Conservation (phyloP, 2,329 filamentous ascomycete species). For the Calonectria leucothoes region DNA sequence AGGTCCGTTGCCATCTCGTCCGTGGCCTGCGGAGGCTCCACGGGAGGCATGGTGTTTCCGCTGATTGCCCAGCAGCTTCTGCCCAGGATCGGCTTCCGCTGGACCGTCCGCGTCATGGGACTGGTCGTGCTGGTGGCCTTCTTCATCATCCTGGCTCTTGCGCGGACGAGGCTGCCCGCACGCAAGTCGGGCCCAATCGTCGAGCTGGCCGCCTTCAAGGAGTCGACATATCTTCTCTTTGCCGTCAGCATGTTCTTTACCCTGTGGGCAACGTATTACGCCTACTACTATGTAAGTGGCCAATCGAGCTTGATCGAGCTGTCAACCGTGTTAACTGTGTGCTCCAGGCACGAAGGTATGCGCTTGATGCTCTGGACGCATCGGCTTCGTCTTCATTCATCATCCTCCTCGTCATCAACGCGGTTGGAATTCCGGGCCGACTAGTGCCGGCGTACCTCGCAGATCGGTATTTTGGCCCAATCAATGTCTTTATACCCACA, state of each 20-base stretch:
- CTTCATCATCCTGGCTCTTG: slow-evolving; percentile 52
- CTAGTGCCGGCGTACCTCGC: slow-evolving; percentile 66
- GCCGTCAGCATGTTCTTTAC: slow-evolving; percentile 50
- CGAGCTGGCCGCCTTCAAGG: slow-evolving; percentile 63
- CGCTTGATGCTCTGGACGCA: slow-evolving; percentile 56
- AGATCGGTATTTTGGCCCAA: slow-evolving; percentile 63
- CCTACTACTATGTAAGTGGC: slow-evolving; percentile 58
- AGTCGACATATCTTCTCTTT: slow-evolving; percentile 55
- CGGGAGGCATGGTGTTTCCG: slow-evolving; percentile 74
- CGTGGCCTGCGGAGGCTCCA: slow-evolving; percentile 68
- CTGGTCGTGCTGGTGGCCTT: slow-evolving; percentile 66
- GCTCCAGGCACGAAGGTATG: slow-evolving; percentile 51
- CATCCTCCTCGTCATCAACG: slow-evolving; percentile 70
- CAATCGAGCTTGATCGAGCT: background rate
- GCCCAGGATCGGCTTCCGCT: slow-evolving; percentile 70
- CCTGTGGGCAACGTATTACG: slow-evolving; percentile 63
- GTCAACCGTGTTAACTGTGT: background rate
- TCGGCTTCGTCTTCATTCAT: slow-evolving; percentile 64
- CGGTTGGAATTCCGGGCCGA: slow-evolving; percentile 66
- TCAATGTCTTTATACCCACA: slow-evolving; percentile 66
- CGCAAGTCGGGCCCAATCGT: slow-evolving; percentile 62
- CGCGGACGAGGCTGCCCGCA: slow-evolving; percentile 61
- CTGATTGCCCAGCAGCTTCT: slow-evolving; percentile 66
- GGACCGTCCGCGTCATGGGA: slow-evolving; percentile 72
- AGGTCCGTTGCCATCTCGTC: slow-evolving; percentile 70